phyloP scores from a whole-genome alignment of 2,329 filamentous ascomycete species.

The Cercospora sp. region DNA sequence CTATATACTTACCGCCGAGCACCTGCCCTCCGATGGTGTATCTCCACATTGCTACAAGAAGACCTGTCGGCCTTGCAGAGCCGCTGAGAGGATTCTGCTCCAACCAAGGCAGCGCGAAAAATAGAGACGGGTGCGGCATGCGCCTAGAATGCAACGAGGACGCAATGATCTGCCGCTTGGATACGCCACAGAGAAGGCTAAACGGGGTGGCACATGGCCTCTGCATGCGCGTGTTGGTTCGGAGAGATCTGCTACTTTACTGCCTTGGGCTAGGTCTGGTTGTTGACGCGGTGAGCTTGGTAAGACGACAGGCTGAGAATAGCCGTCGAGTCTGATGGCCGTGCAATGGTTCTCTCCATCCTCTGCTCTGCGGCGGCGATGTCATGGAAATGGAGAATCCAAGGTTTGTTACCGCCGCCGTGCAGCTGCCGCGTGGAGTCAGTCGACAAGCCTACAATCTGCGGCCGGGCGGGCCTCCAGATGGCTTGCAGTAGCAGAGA shows the following conservation, averaged over 20 bases:
- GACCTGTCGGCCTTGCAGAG: conserved; percentile 10
- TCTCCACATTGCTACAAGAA: conserved; percentile 1
- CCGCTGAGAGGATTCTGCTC: conserved; percentile 15
- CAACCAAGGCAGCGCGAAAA: conserved; percentile 13
- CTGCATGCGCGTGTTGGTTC: conserved; percentile 3
- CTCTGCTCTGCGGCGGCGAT: neutral
- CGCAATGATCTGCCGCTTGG: conserved; percentile 19
- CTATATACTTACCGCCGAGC: conserved; percentile 19
- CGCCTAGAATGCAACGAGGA: conserved; percentile 7
- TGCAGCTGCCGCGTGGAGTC: neutral
- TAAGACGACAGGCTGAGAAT: conserved; percentile 19
- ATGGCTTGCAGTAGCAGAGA: conserved; percentile 3
- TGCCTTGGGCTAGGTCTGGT: conserved; percentile 12
- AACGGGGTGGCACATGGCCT: conserved; percentile 20
- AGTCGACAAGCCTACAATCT: neutral
- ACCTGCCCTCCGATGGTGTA: neutral
- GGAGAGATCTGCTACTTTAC: conserved; percentile 7
- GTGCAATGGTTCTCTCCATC: neutral
- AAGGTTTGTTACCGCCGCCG: conserved; percentile 10
- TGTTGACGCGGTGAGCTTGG: conserved; percentile 13
- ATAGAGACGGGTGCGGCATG: conserved; percentile 13
- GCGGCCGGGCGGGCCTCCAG: conserved; percentile 2
- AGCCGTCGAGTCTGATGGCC: neutral
- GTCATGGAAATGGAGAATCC: neutral
- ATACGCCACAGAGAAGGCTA: conserved; percentile 17